Percentiles rank a stretch among this genome's conserved stretches.
phyloP scores from a whole-genome alignment of 1,284 basidiomycete species.

The Lentinus polychrous region DNA sequence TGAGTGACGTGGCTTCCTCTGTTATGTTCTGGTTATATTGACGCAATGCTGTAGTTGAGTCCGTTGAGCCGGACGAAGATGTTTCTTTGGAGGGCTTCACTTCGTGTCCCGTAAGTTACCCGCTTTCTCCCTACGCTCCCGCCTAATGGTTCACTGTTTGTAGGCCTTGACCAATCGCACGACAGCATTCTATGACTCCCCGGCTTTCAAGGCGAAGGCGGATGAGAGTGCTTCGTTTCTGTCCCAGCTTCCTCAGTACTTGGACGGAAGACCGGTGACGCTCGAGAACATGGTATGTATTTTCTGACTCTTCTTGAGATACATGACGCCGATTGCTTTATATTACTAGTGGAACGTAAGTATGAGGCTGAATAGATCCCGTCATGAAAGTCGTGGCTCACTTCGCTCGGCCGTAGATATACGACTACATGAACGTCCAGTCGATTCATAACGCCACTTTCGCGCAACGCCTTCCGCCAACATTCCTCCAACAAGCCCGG shows the following conservation, averaged over 20 bases:
- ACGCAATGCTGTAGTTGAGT: constrained; percentile 25
- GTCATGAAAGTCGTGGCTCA: neutral
- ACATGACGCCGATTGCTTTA: neutral
- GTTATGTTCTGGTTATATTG: neutral
- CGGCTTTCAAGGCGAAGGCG: constrained; percentile 30
- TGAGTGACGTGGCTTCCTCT: constrained; percentile 31
- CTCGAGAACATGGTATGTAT: constrained; percentile 35
- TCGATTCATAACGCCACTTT: constrained; percentile 37
- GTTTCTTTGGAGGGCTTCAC: constrained; percentile 41
- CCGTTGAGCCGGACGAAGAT: constrained; percentile 36
- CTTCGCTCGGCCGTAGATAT: constrained; percentile 28
- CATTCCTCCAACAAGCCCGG: constrained; percentile 33
- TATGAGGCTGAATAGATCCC: neutral
- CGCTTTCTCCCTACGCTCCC: neutral
- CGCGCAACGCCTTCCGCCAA: constrained; percentile 21
- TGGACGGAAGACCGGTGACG: constrained; percentile 35
- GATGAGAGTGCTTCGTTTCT: constrained; percentile 32
- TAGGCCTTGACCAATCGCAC: constrained; percentile 26
- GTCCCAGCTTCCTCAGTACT: constrained; percentile 28
- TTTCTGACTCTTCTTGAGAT: neutral
- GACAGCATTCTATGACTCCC: constrained; percentile 25
- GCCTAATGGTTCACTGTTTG: neutral
- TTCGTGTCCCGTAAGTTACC: constrained; percentile 30
- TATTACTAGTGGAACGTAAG: constrained; percentile 30
- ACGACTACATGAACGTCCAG: constrained; percentile 46